A percentile compares a stretch with the other conserved stretches of the same genome.
Conservation (phyloP, 352 stramenopile species). For the Globisporangium canariense region DNA sequence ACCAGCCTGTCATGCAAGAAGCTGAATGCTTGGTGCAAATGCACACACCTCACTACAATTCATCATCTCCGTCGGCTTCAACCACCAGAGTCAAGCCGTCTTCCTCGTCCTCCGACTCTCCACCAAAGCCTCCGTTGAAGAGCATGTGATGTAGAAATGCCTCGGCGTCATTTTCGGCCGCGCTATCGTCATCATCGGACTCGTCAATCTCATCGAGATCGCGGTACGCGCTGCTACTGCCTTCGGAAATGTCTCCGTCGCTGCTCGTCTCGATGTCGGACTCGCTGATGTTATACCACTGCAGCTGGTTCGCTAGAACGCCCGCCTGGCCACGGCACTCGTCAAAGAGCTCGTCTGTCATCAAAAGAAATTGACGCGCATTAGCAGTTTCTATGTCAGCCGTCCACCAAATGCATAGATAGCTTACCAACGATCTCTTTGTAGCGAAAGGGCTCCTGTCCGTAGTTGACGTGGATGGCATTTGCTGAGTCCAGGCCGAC, state of each 20-base stretch:
- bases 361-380: not conserved
- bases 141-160: constrained; percentile 6
- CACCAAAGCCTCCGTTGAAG: not conserved
- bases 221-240: not conserved
- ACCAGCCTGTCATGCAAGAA: too few species aligned
- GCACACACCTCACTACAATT: not conserved
- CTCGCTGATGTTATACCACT: constrained; percentile 57
- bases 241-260: constrained; percentile 1
- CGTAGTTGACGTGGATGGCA: constrained; percentile 81
- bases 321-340: constrained; percentile 30
- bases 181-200: not conserved
- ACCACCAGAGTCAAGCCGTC: constrained; percentile 8
- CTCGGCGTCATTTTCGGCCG: constrained; percentile 1
- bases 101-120: constrained; percentile 1
- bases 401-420: not conserved
- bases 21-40: too few species aligned
- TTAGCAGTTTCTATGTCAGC: not conserved
- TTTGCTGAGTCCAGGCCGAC: constrained; percentile 82
- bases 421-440: constrained; percentile 39
- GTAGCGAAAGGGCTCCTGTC: constrained; percentile 63
- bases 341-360: constrained; percentile 48
- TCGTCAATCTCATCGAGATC: constrained; percentile 9
- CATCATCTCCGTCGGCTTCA: constrained; percentile 18
- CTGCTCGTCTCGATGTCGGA: constrained; percentile 26
- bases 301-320: constrained; percentile 26